Base-by-base conservation (phyloP, 257 asterid species). In the Scutellaria baicalensis region DNA sequence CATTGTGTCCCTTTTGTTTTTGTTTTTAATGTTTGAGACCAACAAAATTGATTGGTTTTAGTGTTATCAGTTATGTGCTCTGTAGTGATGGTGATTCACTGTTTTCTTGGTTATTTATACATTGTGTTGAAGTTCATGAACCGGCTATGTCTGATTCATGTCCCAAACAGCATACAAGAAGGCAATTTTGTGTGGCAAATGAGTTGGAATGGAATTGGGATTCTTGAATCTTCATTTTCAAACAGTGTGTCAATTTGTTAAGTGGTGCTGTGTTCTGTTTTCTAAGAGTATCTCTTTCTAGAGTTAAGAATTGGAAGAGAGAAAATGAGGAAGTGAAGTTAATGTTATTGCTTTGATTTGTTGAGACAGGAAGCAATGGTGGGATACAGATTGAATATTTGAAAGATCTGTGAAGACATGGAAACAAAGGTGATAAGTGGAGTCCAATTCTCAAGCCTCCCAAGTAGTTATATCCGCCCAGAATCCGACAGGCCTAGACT, bases 341-440 rank as follows among this genome's bases (percentile, higher is more conserved):
- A 52, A 62, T 73, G 36, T 4, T 31, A 50, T 8, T 6, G 36
- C 55, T 57, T 62, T 71, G 55, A 68, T 50, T 13, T 68, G 59
- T 64, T 51, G 47, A 74, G 75, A 67, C 39, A 14, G 66, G 47
- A 45, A 27, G 20, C 61, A 62, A 68, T 73, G 69, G 64, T 59
- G 68, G 47, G 59, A 47, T 16, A 50, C 6, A 3, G 10, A 66
- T 42, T 71, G 64, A 23, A 40, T 59, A 44, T 59, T 27, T 55
- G 70, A 47, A 55, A 73, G 72, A 55, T 55, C 64, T 57, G 16
- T 50, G 60, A 33, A 68, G 38, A 47, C 18, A 74, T 84, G 91
- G 86, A 79, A 27, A 62, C 88, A 12, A 80, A 74, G 71, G 74
- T 85, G 31, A 83, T 85, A 50, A 81, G 88, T 59, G 91, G 88